Evolutionary conservation across 1,139 yeast genomes (phyloP).

Genomic region (Hansenula lynferdii): DNA sequence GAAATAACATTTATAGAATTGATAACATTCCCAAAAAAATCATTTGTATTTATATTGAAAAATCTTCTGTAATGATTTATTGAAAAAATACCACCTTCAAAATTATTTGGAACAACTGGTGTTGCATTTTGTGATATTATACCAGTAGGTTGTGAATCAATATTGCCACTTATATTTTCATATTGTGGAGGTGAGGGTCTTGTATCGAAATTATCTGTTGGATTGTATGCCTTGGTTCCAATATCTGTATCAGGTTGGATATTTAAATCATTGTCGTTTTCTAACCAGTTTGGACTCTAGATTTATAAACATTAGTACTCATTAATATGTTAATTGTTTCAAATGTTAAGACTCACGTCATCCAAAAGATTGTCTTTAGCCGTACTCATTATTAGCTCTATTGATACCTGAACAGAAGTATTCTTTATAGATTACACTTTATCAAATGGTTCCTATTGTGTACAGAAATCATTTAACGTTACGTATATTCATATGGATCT

Average conservation of each 20-base stretch:
- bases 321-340: not conserved
- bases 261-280: constrained; percentile 17
- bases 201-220: constrained; percentile 22
- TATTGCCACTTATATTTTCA: not conserved
- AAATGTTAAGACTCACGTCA: not conserved
- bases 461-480: no score
- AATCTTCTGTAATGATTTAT: constrained; percentile 23
- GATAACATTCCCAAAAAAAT: constrained; percentile 24
- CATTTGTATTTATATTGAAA: constrained; percentile 21
- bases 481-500: no score
- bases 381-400: no score
- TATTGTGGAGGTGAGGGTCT: not conserved
- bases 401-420: no score
- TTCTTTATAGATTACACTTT: no score
- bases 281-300: constrained; percentile 16
- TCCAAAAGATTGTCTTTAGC: not conserved
- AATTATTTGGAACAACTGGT: constrained; percentile 13
- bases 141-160: constrained; percentile 6
- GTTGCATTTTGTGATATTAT: not conserved
- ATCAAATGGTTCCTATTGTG: no score
- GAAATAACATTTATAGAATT: constrained; percentile 13
- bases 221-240: constrained; percentile 28
- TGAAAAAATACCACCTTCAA: constrained; percentile 22
- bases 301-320: not conserved
- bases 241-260: constrained; percentile 14